phyloP scores from a whole-genome alignment of 768 basidiomycete genomes.

The Tylopilus rubrobrunneus region DNA sequence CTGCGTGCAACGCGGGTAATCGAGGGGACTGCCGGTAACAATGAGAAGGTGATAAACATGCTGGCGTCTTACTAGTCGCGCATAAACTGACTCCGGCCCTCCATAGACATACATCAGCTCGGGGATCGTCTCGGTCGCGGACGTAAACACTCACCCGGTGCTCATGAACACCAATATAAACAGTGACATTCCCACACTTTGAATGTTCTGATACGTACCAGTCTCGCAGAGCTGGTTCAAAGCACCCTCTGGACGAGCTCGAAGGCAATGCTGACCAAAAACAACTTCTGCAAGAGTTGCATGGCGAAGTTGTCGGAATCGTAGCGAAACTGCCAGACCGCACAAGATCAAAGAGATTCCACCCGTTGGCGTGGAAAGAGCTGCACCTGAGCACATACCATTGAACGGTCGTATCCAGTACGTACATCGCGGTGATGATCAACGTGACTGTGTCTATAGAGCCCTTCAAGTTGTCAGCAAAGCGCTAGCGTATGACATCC shows the following conservation, averaged over 20 bases:
- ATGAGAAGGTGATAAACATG: not conserved
- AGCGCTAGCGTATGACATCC: not conserved
- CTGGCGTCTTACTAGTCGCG: slow-evolving; percentile 71
- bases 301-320: slow-evolving; percentile 48
- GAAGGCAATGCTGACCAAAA: slow-evolving; percentile 89
- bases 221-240: slow-evolving; percentile 95
- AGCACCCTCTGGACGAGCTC: slow-evolving; percentile 89
- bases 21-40: slow-evolving; percentile 50
- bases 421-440: slow-evolving; percentile 63
- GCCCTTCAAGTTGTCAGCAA: slow-evolving; percentile 9
- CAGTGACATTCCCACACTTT: slow-evolving; percentile 70
- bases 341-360: slow-evolving; percentile 91
- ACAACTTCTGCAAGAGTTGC: slow-evolving; percentile 80
- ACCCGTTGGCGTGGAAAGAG: slow-evolving; percentile 85
- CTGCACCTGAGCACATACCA: slow-evolving; percentile 78
- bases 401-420: slow-evolving; percentile 74
- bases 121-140: not conserved
- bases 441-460: slow-evolving; percentile 75
- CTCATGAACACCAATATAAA: slow-evolving; percentile 93
- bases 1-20: slow-evolving; percentile 80
- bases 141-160: slow-evolving; percentile 62
- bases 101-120: slow-evolving; percentile 42
- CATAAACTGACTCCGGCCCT: slow-evolving; percentile 98
- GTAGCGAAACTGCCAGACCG: slow-evolving; percentile 76
- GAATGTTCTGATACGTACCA: slow-evolving; percentile 84